phyloP scores from a whole-genome alignment of 805 yeast genomes.

The Schizosaccharomyces lindneri region DNA sequence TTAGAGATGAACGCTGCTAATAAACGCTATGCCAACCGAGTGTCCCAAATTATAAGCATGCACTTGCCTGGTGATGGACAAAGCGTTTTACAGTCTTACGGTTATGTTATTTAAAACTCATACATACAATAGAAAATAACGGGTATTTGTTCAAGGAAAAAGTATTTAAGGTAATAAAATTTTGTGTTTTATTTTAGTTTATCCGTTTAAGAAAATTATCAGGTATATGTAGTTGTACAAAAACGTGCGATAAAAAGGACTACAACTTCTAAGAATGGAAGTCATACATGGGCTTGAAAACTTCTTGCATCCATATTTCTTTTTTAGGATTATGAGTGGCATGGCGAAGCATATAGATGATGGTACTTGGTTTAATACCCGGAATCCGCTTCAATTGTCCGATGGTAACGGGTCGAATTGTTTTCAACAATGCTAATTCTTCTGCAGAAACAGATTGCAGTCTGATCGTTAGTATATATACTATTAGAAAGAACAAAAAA shows the following conservation, averaged over 20 bases:
- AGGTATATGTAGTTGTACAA: no score
- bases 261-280: not conserved
- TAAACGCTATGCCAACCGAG: not conserved
- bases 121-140: not conserved
- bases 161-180: no score
- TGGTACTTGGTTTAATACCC: conserved; percentile 85
- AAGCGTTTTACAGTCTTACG: not conserved
- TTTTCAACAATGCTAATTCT: conserved; percentile 25
- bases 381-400: conserved; percentile 91
- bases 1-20: not conserved
- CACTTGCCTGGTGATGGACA: conserved; percentile 1
- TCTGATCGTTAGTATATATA: not conserved
- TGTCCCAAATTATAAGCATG: not conserved
- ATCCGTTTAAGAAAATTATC: no score
- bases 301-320: not conserved
- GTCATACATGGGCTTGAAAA: not conserved
- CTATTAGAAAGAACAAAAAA: not conserved
- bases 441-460: not conserved
- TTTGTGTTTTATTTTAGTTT: no score
- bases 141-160: no score
- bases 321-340: not conserved
- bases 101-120: not conserved
- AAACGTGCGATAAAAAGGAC: no score
- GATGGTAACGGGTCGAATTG: conserved; percentile 61
- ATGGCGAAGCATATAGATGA: conserved; percentile 42